phyloP scores from a whole-genome alignment of 805 yeast species.

The Priceomyces haplophilus region DNA sequence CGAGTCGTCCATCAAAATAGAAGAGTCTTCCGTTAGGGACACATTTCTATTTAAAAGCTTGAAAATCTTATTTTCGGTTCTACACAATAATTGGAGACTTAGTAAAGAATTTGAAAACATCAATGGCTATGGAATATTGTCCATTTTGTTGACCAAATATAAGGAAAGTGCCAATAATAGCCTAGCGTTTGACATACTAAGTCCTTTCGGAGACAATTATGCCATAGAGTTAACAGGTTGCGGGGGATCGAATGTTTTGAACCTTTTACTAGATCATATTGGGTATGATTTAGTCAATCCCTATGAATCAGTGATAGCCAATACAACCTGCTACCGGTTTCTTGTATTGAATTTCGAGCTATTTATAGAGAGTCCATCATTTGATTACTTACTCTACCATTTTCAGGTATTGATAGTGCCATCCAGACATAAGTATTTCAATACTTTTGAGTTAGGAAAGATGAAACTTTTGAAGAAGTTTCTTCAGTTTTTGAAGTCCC shows the following conservation, averaged over 20 bases:
- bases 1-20: constrained; percentile 35
- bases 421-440: constrained; percentile 50
- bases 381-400: constrained; percentile 56
- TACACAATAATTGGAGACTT: constrained; percentile 49
- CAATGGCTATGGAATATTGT: constrained; percentile 59
- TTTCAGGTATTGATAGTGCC: constrained; percentile 52
- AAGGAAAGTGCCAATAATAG: constrained; percentile 20
- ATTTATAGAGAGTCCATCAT: constrained; percentile 57
- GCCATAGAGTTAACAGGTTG: constrained; percentile 6
- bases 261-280: constrained; percentile 46
- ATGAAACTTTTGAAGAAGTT: constrained; percentile 49
- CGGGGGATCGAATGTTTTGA: constrained; percentile 35
- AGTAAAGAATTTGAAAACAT: constrained; percentile 56
- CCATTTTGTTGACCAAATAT: constrained; percentile 51
- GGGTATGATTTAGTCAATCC: constrained; percentile 57
- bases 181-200: constrained; percentile 11
- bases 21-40: constrained; percentile 9
- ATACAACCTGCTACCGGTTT: constrained; percentile 54
- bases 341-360: constrained; percentile 56
- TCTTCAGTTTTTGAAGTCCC: constrained; percentile 48
- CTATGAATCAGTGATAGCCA: constrained; percentile 53
- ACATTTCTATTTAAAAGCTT: constrained; percentile 32
- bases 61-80: constrained; percentile 39
- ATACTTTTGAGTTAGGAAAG: constrained; percentile 49
- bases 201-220: constrained; percentile 7